phyloP scores from a whole-genome alignment of 768 basidiomycete genomes.

The Trametes meyenii region DNA sequence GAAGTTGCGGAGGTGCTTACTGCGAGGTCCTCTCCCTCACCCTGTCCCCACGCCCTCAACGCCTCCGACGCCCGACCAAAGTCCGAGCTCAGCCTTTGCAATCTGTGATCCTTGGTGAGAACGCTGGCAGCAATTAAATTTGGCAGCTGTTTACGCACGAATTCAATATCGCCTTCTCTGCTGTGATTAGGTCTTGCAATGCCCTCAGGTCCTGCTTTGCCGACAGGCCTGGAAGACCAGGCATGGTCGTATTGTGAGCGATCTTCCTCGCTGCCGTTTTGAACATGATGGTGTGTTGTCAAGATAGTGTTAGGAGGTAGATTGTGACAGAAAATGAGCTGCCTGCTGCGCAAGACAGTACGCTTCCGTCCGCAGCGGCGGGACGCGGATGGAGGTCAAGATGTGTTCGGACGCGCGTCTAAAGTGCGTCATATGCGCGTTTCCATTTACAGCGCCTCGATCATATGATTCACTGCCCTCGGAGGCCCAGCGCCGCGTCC shows the following conservation, averaged over 20 bases:
- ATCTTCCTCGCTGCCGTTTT: constrained; percentile 77
- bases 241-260: constrained; percentile 87
- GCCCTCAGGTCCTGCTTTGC: constrained; percentile 79
- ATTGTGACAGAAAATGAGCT: not conserved
- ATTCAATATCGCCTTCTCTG: constrained; percentile 80
- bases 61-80: constrained; percentile 72
- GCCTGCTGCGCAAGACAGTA: not conserved
- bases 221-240: constrained; percentile 58
- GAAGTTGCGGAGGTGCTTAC: constrained; percentile 44
- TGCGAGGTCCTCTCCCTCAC: constrained; percentile 82
- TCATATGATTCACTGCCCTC: not conserved
- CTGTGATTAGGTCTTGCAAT: constrained; percentile 86
- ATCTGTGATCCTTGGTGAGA: constrained; percentile 5
- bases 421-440: constrained; percentile 4
- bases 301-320: not conserved
- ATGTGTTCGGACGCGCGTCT: too few relatives aligned
- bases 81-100: constrained; percentile 69
- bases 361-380: not conserved
- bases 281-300: constrained; percentile 66
- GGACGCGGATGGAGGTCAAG: not conserved
- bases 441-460: constrained; percentile 8
- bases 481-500: too few relatives aligned
- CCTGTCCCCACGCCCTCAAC: constrained; percentile 69
- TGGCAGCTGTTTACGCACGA: constrained; percentile 51
- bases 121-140: not conserved